phyloP scores from a whole-genome alignment of 2,329 filamentous ascomycete species.

The Orbilia javanica region DNA sequence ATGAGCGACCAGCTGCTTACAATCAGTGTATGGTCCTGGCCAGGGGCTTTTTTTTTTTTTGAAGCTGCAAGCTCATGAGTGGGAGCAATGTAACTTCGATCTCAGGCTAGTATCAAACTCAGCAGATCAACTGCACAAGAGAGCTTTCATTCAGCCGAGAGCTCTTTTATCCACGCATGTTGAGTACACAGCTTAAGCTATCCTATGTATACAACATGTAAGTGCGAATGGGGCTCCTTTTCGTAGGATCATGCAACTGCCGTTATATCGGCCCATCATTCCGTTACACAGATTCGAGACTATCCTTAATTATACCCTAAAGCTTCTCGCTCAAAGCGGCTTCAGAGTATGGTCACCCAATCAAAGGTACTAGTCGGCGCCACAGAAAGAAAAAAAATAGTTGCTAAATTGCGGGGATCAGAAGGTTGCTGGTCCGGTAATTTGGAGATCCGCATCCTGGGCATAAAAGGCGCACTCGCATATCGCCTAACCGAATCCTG shows the following conservation, averaged over 20 bases:
- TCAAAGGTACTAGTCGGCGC: slow-evolving; percentile 25
- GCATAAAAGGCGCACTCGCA: slow-evolving; percentile 18
- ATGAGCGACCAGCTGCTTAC: no score
- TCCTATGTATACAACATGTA: not conserved
- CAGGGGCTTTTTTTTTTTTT: not conserved
- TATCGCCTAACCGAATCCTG: slow-evolving; percentile 20
- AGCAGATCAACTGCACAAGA: not conserved
- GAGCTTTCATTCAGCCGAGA: slow-evolving; percentile 43
- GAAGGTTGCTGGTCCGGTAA: slow-evolving; percentile 32
- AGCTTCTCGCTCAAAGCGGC: not conserved
- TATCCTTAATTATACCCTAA: not conserved
- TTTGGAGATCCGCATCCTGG: not conserved
- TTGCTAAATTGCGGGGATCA: slow-evolving; percentile 33
- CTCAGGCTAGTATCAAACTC: slow-evolving; percentile 4
- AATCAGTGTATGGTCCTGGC: not conserved
- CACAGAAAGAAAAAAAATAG: slow-evolving; percentile 6
- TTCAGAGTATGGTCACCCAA: slow-evolving; percentile 11
- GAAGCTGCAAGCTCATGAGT: not conserved
- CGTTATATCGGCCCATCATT: slow-evolving; percentile 50
- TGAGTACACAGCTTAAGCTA: not conserved
- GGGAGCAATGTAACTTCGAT: not conserved
- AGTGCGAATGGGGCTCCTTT: not conserved
- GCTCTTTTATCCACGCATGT: not conserved
- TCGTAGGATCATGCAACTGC: not conserved
- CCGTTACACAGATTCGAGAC: not conserved